Percentiles rank a stretch among this genome's conserved stretches.
Evolutionary conservation across 2,329 filamentous ascomycete species (phyloP).

Genomic region (Clonostachys rosea): DNA sequence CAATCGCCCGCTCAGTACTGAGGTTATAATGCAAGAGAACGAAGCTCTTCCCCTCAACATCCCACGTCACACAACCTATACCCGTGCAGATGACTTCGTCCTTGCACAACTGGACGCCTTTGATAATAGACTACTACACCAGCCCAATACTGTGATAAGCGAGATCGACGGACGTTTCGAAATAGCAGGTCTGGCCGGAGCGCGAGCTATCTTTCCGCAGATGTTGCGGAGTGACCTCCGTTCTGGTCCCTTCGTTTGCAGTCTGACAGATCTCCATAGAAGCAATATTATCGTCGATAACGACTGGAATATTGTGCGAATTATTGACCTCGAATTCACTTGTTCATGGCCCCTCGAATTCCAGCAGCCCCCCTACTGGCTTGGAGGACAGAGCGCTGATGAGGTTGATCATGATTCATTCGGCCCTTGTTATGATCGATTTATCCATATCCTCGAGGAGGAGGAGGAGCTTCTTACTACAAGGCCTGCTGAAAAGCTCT

Average conservation of each 20-base stretch:
- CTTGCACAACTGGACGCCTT: conserved; percentile 6
- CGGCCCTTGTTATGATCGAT: no score
- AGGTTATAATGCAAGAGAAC: conserved; percentile 7
- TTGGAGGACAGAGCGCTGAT: no score
- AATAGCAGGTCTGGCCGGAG: conserved; percentile 9
- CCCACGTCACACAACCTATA: conserved; percentile 5
- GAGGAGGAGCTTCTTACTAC: no score
- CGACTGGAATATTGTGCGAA: no score
- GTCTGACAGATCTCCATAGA: conserved; percentile 20
- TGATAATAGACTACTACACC: conserved; percentile 8
- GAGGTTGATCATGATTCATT: no score
- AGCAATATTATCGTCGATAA: no score
- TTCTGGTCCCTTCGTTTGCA: conserved; percentile 17
- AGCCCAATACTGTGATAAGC: conserved; percentile 9
- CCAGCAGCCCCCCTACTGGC: no score
- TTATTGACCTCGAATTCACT: no score
- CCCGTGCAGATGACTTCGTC: conserved; percentile 8
- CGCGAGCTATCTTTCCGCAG: conserved; percentile 6
- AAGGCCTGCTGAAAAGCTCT: no score
- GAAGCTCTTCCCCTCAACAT: conserved; percentile 8
- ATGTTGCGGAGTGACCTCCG: conserved; percentile 11
- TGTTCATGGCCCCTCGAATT: no score
- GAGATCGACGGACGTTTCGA: conserved; percentile 6
- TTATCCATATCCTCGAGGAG: no score
- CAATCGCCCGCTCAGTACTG: conserved; percentile 7